Evolutionary conservation across 2,329 filamentous ascomycete species (phyloP).

Genomic region (Trichoderma harzianum): DNA sequence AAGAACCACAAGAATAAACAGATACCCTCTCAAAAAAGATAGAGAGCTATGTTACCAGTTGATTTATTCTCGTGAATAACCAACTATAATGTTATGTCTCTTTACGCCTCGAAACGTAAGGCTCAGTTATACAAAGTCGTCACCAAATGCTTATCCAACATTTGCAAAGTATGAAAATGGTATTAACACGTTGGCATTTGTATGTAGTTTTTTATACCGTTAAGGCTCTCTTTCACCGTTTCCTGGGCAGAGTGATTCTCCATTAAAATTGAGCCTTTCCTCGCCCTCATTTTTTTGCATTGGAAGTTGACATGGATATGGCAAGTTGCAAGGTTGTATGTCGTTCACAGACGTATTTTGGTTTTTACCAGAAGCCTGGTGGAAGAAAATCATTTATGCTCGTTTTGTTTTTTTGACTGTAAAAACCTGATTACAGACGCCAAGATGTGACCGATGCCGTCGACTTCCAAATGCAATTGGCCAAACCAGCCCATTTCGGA

Average conservation of each 20-base stretch:
- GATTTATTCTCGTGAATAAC: not conserved
- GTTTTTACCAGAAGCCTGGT: conserved; percentile 24
- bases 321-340: not conserved
- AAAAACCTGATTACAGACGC: conserved; percentile 65
- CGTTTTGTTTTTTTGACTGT: conserved; percentile 53
- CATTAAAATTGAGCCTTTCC: not conserved
- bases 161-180: not conserved
- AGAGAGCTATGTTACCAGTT: not conserved
- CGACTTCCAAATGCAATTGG: conserved; percentile 65
- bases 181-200: not conserved
- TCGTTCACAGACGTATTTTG: conserved; percentile 32
- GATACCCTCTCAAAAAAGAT: not conserved
- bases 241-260: not conserved
- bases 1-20: not conserved
- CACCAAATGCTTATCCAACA: not conserved
- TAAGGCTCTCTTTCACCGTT: not conserved
- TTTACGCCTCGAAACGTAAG: not conserved
- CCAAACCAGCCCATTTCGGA: conserved; percentile 55
- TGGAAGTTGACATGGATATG: not conserved
- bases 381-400: conserved; percentile 37
- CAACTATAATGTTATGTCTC: not conserved
- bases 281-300: not conserved
- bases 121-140: not conserved
- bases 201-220: not conserved
- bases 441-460: conserved; percentile 63